Evolutionary conservation across 345 rosid genomes (phyloP).

Genomic region (Populus deltoides): DNA sequence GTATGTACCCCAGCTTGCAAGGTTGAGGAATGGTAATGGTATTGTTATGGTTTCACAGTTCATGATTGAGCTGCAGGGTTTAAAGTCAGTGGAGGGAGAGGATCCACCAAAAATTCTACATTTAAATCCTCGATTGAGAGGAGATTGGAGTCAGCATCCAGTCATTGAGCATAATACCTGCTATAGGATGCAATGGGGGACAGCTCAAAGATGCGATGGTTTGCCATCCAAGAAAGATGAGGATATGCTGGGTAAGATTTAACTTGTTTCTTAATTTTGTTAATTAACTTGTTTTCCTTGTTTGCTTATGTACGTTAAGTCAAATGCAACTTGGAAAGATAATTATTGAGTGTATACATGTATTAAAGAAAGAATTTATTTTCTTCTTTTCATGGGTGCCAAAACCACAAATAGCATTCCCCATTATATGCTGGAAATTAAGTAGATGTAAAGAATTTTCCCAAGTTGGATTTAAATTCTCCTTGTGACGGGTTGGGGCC

Average conservation of each 20-base stretch:
- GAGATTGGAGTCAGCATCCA: conserved; percentile 85
- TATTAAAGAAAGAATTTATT: neutral
- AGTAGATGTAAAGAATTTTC: neutral
- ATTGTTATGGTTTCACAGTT: conserved; percentile 85
- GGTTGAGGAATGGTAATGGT: conserved; percentile 45
- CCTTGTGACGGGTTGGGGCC: no score
- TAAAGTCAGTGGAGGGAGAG: conserved; percentile 89
- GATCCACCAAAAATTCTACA: conserved; percentile 95
- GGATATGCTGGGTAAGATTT: conserved; percentile 69
- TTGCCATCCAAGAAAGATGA: conserved; percentile 69
- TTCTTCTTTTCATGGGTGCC: neutral
- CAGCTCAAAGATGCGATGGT: conserved; percentile 93
- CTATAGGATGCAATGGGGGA: conserved; percentile 99
- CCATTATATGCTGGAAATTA: neutral
- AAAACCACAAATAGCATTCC: neutral
- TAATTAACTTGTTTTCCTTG: neutral
- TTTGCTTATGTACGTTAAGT: neutral
- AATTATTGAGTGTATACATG: neutral
- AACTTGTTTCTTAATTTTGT: conserved; percentile 2
- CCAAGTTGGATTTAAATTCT: neutral
- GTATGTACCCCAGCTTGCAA: conserved; percentile 72
- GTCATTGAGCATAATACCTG: conserved; percentile 98
- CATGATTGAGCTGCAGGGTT: conserved; percentile 90
- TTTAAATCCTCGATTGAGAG: conserved; percentile 85
- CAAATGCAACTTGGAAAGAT: neutral